Evolutionary conservation across 805 yeast genomes (phyloP), one percentile per base, ranked within the genome.

Genomic region (Saturnispora bothae): DNA sequence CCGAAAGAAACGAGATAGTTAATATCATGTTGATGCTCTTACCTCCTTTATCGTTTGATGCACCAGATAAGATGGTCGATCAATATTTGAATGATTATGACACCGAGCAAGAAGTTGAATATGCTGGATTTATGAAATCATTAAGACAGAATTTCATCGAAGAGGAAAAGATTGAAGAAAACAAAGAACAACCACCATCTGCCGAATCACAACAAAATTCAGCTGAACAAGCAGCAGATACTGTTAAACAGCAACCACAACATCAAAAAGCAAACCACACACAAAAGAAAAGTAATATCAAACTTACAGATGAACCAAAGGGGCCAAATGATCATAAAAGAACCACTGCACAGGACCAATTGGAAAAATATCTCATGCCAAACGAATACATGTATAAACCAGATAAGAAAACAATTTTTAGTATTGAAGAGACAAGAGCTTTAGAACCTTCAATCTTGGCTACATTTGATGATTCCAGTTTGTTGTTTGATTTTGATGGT

Each of bases 41-140:
- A 20, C 59, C 61, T 2, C 41, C 32, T 8, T 31, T 46, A 31
- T 15, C 20, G 4, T 32, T 19, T 16, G 20, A 15, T 8, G 16
- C 15, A 4, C 28, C 25, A 2, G 14, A 13, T 3, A 15, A 27
- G 9, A 18, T 21, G 3, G 36, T 37, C 15, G 47, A 45, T 33
- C 41, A 41, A 5, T 27, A 32, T 2, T 19, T 45, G 14, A 42
- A 67, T 47, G 76, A 72, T 49, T 52, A 55, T 19, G 78, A 72
- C 45, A 65, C 76, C 1, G 65, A 60, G 13, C 60, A 54, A 39
- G 78, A 73, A 50, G 56, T 63, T 27, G 67, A 60, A 29, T 71
- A 65, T 50, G 70, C 74, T 1, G 63, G 60, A 15, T 60, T 56
- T 30, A 72, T 73, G 78, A 65, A 61, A 47, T 51, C 54, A 37